Evolutionary conservation across 495 filamentous ascomycete genomes (phyloP).

Genomic region (Tuber umbilicatum): DNA sequence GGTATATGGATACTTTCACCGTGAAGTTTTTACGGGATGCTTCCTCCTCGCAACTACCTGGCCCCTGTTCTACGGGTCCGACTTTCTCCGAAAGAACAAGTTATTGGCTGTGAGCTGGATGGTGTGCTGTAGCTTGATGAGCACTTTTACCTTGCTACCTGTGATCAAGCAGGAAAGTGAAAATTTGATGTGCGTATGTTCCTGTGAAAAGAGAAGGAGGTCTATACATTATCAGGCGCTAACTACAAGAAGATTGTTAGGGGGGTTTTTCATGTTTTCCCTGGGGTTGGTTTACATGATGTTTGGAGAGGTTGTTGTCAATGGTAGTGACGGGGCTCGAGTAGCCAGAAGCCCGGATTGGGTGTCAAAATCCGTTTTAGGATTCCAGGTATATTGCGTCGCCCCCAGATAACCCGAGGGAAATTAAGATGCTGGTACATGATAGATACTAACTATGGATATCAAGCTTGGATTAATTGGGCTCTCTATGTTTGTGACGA

Average conservation of each 20-base stretch:
- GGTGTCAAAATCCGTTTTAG: constrained; percentile 50
- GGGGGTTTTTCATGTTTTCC: constrained; percentile 69
- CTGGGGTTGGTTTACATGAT: constrained; percentile 72
- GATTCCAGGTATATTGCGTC: constrained; percentile 48
- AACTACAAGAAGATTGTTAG: constrained; percentile 55
- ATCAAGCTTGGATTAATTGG: constrained; percentile 65
- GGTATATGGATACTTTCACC: constrained; percentile 81
- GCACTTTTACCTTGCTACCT: constrained; percentile 80
- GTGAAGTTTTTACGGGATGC: constrained; percentile 76
- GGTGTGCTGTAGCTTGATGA: constrained; percentile 72
- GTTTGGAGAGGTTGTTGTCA: constrained; percentile 66
- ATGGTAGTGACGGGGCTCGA: background rate
- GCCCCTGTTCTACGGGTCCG: constrained; percentile 66
- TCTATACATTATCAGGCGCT: constrained; percentile 31
- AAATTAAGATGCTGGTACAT: background rate
- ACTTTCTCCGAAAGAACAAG: constrained; percentile 61
- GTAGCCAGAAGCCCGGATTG: constrained; percentile 22
- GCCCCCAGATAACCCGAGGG: background rate
- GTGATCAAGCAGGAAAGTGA: constrained; percentile 77
- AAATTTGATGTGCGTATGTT: constrained; percentile 57
- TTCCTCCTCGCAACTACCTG: constrained; percentile 70
- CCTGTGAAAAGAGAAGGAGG: background rate
- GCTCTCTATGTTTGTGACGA: constrained; percentile 78
- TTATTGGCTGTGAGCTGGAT: constrained; percentile 66
- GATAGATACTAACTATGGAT: constrained; percentile 29